Evolutionary conservation across 208 protist genomes (phyloP).

Genomic region (Hexamita inflata): DNA sequence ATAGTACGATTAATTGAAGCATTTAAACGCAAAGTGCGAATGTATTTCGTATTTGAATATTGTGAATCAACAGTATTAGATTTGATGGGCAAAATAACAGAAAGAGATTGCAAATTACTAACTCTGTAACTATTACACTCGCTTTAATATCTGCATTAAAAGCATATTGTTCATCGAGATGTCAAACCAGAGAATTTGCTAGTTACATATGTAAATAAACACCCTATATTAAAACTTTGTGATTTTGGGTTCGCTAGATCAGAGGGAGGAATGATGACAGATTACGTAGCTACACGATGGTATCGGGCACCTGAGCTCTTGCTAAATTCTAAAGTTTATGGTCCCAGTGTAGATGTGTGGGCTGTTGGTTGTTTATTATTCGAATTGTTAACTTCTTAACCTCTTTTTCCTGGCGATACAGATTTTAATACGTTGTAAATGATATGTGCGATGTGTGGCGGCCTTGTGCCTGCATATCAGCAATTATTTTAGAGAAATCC

Average conservation of each 20-base stretch:
- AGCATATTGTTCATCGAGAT: conserved; percentile 18
- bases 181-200: conserved; percentile 33
- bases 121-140: conserved; percentile 27
- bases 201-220: background rate
- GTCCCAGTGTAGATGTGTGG: conserved; percentile 46
- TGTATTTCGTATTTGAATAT: conserved; percentile 49
- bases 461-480: too few species aligned
- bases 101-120: conserved; percentile 30
- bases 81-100: conserved; percentile 35
- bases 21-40: conserved; percentile 39
- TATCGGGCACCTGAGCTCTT: conserved; percentile 39
- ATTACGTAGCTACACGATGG: conserved; percentile 31
- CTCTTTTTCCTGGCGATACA: conserved; percentile 44
- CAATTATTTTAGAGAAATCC: background rate
- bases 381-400: conserved; percentile 42
- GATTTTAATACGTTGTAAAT: conserved; percentile 40
- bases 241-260: conserved; percentile 22
- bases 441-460: background rate
- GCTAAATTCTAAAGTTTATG: conserved; percentile 55
- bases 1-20: conserved; percentile 44
- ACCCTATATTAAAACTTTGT: conserved; percentile 26
- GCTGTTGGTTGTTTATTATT: conserved; percentile 48
- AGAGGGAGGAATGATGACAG: conserved; percentile 43
- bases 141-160: background rate
- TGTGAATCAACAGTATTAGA: conserved; percentile 44